Evolutionary conservation across 768 basidiomycete genomes (phyloP).

Genomic region (Rhizopogon vesiculosus): DNA sequence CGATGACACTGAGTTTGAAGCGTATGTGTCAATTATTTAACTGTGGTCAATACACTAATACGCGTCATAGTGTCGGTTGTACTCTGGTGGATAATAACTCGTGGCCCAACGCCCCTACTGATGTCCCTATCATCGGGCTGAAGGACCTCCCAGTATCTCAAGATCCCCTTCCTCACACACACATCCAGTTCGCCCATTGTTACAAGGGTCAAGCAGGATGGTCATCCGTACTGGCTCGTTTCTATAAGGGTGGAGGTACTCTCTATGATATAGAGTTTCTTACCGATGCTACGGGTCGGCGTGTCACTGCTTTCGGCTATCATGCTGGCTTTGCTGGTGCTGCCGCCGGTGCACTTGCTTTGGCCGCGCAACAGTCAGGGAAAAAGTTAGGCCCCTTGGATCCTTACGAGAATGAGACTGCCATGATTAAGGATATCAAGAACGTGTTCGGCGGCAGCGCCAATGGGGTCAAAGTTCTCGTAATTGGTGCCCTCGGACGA

Average conservation of each 20-base stretch:
- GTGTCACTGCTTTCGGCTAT: constrained; percentile 97
- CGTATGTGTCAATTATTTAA: constrained; percentile 47
- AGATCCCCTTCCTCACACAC: constrained; percentile 84
- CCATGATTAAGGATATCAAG: constrained; percentile 77
- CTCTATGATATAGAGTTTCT: constrained; percentile 97
- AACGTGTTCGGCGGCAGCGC: constrained; percentile 59
- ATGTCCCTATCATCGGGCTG: constrained; percentile 85
- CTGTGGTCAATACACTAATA: constrained; percentile 2
- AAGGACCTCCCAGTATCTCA: constrained; percentile 90
- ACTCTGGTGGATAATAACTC: constrained; percentile 81
- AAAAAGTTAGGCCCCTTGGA: constrained; percentile 61
- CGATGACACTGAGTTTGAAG: constrained; percentile 87
- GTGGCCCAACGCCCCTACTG: constrained; percentile 80
- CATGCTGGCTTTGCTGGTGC: constrained; percentile 99
- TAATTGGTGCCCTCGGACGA: constrained; percentile 93
- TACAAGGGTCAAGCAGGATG: constrained; percentile 96
- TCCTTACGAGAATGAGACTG: constrained; percentile 80
- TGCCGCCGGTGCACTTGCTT: constrained; percentile 82
- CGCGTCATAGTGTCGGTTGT: constrained; percentile 72
- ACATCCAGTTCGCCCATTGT: constrained; percentile 98
- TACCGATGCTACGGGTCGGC: constrained; percentile 74
- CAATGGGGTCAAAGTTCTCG: constrained; percentile 77
- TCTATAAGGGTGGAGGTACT: constrained; percentile 75
- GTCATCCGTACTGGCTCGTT: constrained; percentile 80
- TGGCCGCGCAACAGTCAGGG: constrained; percentile 61